Percentiles rank a stretch among this genome's conserved stretches.
Conservation (phyloP, 2,329 filamentous ascomycete genomes). For the Cercospora sp. region DNA sequence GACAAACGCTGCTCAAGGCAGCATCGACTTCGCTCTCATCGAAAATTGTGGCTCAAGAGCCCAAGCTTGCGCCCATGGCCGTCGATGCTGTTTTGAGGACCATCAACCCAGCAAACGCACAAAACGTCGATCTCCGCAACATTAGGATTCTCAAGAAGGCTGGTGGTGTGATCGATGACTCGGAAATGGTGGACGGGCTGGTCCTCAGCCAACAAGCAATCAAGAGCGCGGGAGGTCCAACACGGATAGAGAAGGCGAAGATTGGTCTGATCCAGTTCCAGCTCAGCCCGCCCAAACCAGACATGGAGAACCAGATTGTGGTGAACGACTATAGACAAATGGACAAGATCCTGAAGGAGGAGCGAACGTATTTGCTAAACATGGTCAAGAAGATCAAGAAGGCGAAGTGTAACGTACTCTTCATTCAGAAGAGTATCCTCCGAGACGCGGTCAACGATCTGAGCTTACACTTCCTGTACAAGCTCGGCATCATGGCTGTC, state of each 20-base stretch:
- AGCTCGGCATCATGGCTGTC: slow-evolving; percentile 90
- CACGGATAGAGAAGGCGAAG: slow-evolving; percentile 92
- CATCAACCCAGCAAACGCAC: slow-evolving; percentile 91
- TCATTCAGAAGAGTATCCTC: slow-evolving; percentile 98
- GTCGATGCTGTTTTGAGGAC: slow-evolving; percentile 95
- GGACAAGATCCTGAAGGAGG: slow-evolving; percentile 99
- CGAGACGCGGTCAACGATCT: slow-evolving; percentile 97
- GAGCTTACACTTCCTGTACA: slow-evolving; percentile 94
- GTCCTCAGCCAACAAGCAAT: slow-evolving; percentile 90
- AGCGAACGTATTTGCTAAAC: slow-evolving; percentile 95
- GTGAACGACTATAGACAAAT: slow-evolving; percentile 99
- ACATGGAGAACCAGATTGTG: slow-evolving; percentile 99
- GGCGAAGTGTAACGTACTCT: slow-evolving; percentile 96
- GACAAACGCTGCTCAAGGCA: slow-evolving; percentile 86
- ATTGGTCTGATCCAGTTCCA: slow-evolving; percentile 99
- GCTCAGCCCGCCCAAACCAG: slow-evolving; percentile 94
- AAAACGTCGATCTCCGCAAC: slow-evolving; percentile 95
- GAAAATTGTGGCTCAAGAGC: slow-evolving; percentile 98
- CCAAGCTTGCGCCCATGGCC: slow-evolving; percentile 95
- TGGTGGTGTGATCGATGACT: slow-evolving; percentile 96
- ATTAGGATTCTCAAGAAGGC: slow-evolving; percentile 97
- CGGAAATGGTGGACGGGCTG: slow-evolving; percentile 91
- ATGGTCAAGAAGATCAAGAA: slow-evolving; percentile 99
- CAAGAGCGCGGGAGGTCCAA: slow-evolving; percentile 88
- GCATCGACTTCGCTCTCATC: slow-evolving; percentile 96